Evolutionary conservation across 2,329 filamentous ascomycete species (phyloP).

Genomic region (Calonectria multiphialidica): DNA sequence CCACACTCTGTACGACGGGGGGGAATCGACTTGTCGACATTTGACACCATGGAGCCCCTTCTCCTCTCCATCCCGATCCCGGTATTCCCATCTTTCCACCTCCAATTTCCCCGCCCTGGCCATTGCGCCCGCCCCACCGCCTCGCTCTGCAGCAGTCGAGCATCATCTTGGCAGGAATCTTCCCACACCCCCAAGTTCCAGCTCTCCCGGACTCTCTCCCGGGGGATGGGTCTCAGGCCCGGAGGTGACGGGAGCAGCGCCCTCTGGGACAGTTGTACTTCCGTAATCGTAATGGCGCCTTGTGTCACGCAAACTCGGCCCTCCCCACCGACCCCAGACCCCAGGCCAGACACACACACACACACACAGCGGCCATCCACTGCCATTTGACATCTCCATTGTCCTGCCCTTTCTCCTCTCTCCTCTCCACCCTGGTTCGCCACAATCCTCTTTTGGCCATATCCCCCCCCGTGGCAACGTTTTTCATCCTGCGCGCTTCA

Average conservation of each 20-base stretch:
- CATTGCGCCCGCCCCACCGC: slow-evolving; percentile 44
- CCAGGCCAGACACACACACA: slow-evolving; percentile 7
- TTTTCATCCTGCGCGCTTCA: background rate
- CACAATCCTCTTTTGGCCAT: slow-evolving; percentile 6
- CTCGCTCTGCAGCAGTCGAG: slow-evolving; percentile 28
- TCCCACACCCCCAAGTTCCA: slow-evolving; percentile 16
- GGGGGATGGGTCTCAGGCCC: background rate
- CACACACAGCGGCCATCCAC: background rate
- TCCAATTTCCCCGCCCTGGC: slow-evolving; percentile 47
- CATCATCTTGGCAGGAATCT: background rate
- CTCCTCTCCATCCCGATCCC: slow-evolving; percentile 9
- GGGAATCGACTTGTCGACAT: slow-evolving; percentile 9
- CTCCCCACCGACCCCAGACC: background rate
- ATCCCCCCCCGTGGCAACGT: background rate
- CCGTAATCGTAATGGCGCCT: slow-evolving; percentile 12
- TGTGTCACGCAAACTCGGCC: slow-evolving; percentile 10
- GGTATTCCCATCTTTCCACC: slow-evolving; percentile 32
- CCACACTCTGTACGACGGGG: slow-evolving; percentile 22
- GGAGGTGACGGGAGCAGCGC: background rate
- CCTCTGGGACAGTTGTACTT: background rate
- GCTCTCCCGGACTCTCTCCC: slow-evolving; percentile 1
- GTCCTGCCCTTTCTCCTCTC: slow-evolving; percentile 12
- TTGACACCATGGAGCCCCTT: background rate
- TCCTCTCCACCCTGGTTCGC: slow-evolving; percentile 12
- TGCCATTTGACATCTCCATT: slow-evolving; percentile 11